These are phyloP conservation scores for Brasenia schreberi DNA, from an alignment of 164 flowering plant species.

Conservation along the genomic window DNA sequence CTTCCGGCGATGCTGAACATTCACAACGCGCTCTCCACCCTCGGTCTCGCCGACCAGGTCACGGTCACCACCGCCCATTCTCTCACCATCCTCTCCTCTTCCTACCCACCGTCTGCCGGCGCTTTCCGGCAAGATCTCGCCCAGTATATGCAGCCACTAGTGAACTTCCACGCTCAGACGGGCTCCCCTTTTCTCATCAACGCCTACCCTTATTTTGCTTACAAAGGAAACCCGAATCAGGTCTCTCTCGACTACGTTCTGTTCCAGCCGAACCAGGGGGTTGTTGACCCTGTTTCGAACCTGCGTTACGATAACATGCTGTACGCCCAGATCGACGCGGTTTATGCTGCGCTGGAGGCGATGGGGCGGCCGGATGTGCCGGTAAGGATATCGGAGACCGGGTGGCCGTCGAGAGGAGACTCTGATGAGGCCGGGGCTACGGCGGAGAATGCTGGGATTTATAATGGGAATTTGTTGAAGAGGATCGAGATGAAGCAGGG, in stretches of 20 bases:
- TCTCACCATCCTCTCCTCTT: conserved; percentile 29
- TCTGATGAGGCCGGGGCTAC: conserved; percentile 71
- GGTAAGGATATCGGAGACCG: conserved; percentile 81
- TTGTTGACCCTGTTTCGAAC: conserved; percentile 39
- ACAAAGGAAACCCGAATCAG: conserved; percentile 42
- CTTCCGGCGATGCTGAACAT: conserved; percentile 74
- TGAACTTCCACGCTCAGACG: conserved; percentile 48
- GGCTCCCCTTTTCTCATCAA: conserved; percentile 76
- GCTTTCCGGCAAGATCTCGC: conserved; percentile 36
- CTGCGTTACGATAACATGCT: conserved; percentile 83
- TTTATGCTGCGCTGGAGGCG: conserved; percentile 62
- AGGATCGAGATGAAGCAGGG: conserved; percentile 42
- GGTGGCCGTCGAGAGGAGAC: conserved; percentile 95
- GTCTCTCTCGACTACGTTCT: conserved; percentile 50
- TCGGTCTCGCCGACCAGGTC: conserved; percentile 45
- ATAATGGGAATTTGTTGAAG: conserved; percentile 56
- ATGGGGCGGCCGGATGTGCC: conserved; percentile 70
- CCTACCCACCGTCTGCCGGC: conserved; percentile 87
- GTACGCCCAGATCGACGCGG: conserved; percentile 91
- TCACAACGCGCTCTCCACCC: conserved; percentile 30
- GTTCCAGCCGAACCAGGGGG: conserved; percentile 53
- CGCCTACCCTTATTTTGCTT: conserved; percentile 87
- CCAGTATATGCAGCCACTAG: conserved; percentile 37
- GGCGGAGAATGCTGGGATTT: conserved; percentile 56
- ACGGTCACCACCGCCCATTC: conserved; percentile 76